Base-by-base conservation (phyloP, 345 rosid species). In the Gossypioides kirkii region DNA sequence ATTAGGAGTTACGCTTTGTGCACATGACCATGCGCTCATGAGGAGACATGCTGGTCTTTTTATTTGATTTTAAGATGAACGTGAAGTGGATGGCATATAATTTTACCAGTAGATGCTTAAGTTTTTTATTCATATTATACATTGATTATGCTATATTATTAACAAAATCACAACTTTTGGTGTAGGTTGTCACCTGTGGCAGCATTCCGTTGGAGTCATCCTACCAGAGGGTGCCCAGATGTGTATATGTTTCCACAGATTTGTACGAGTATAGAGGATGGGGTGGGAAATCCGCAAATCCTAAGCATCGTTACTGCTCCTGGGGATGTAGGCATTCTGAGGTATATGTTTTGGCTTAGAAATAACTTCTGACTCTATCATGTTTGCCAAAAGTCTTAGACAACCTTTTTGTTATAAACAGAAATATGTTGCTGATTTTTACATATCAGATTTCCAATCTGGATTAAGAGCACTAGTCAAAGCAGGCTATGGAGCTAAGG, bases 161-260 rank as follows among this genome's bases (percentile, higher is more conserved):
- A 32, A 32, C 38, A 32, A 32, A 32, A 32, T 32, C 38, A 32
- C 38, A 32, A 32, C 32, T 69, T 41, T 41, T 74, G 36, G 61
- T 83, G 79, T 77, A 94, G 98, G 97, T 94, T 65, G 97, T 92
- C 70, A 94, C 98, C 49, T 94, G 98, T 79, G 98, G 98, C 75
- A 89, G 97, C 76, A 78, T 87, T n/a, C 92, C 97, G 10, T 78
- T 94, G 76, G 97, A 94, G 64, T 85, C 98, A 42, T 89, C 98
- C 41, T 94, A 89, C 80, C 97, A 92, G 78, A 88, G 86, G 77
- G 73, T 85, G 74, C 85, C 90, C 14, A 89, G 98, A 77, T 94
- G 98, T 45, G 90, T 94, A 22, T 92, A 87, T 47, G 88, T 92
- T 59, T 92, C 97, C 14, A 85, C 97, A 0, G 97, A 94, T 72